Evolutionary conservation across 257 asterid species (phyloP), one percentile per base, ranked within the genome.

Genomic region (Perilla frutescens): DNA sequence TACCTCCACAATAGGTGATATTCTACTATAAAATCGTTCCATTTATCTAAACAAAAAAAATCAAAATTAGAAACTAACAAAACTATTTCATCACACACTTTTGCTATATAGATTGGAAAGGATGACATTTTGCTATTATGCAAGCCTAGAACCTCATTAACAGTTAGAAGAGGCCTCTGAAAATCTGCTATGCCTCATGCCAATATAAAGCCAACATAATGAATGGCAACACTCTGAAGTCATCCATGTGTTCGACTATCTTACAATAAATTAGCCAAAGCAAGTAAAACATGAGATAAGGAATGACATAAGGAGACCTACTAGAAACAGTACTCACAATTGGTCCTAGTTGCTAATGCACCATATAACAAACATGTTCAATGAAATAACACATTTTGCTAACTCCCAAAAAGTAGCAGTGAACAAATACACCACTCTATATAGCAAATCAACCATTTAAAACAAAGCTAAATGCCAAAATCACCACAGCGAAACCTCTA

Each of bases 381-480:
- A 62, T 11, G 55, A 50, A 62, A 62, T 4, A 29, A 15, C 63
- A 40, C 14, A 34, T 53, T 10, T 53, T 14, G 71, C 31, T 40
- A 36, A n/a, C 48, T 62, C 61, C n/a, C 20, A 32, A 59, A 50
- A 4, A 20, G 26, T n/a, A 68, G 10, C 3, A 54, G 9, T 10
- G 10, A 49, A 31, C 62, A 56, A 37, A 49, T 11, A 14, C 39
- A 61, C 32, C 32, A 61, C 50, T 47, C 2, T 4, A 5, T 1
- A 20, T 39, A 54, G 12, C 29, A 31, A 63, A 47, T 68, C 76
- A 70, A 34, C n/a, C 72, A 49, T 60, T 44, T 57, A 32, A 72
- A 65, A 14, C 62, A 57, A 12, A 48, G 45, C 40, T n/a, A 76
- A 64, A 32, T 55, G 63, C 55, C 66, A 57, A 72, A 39, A 65